Percentiles rank a stretch among this genome's conserved stretches.
These are phyloP conservation scores for Mitragyna speciosa DNA, from an alignment of 257 asterid genomes.

Conservation along the genomic window DNA sequence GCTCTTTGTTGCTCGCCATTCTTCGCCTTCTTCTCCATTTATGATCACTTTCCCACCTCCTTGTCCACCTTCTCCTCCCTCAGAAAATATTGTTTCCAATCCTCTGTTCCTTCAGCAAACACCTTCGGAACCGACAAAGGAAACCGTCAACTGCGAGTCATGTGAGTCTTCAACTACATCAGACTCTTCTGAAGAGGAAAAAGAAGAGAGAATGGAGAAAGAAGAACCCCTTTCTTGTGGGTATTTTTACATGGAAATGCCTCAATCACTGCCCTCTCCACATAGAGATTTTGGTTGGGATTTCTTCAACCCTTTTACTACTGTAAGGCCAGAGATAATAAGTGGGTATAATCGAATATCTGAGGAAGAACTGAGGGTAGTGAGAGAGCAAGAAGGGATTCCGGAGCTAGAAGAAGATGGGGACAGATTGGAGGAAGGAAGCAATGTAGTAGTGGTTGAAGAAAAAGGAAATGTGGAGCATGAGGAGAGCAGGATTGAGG, in stretches of 20 bases:
- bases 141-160: constrained; percentile 43
- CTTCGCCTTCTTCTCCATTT: constrained; percentile 58
- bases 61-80: constrained; percentile 40
- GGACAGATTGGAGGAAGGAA: constrained; percentile 40
- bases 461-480: constrained; percentile 29
- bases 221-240: constrained; percentile 40
- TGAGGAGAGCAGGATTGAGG: constrained; percentile 33
- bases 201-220: constrained; percentile 34
- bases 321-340: constrained; percentile 55
- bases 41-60: constrained; percentile 59
- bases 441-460: constrained; percentile 26
- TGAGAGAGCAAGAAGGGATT: constrained; percentile 88
- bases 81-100: constrained; percentile 65
- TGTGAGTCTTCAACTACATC: constrained; percentile 42
- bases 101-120: constrained; percentile 79
- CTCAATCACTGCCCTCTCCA: constrained; percentile 54
- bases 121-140: constrained; percentile 57
- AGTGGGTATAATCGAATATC: constrained; percentile 60
- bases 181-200: constrained; percentile 45
- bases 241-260: constrained; percentile 71
- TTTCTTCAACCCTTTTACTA: constrained; percentile 77
- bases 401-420: constrained; percentile 76
- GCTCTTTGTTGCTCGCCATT: constrained; percentile 82
- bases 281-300: constrained; percentile 91
- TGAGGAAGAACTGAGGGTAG: constrained; percentile 80